These are phyloP conservation scores for Nematodospora valgi DNA, from an alignment of 805 yeast species.

Conservation along the genomic window DNA sequence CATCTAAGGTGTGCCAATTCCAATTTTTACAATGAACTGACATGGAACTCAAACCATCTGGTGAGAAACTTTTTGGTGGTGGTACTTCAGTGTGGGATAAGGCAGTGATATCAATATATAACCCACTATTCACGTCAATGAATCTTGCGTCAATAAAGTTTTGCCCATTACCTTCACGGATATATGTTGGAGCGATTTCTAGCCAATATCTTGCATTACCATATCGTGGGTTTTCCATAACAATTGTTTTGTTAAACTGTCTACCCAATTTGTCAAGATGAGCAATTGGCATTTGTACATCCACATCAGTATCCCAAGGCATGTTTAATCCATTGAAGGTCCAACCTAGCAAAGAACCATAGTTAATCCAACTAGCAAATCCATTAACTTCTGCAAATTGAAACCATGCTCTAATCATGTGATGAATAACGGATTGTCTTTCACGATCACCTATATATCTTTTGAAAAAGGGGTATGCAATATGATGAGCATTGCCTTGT, in stretches of 20 bases:
- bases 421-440: slow-evolving; percentile 35
- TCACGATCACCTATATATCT: slow-evolving; percentile 32
- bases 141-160: slow-evolving; percentile 36
- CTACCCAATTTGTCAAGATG: slow-evolving; percentile 22
- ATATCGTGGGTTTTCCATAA: slow-evolving; percentile 26
- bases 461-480: slow-evolving; percentile 36
- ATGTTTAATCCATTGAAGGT: slow-evolving; percentile 27
- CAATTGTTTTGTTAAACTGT: slow-evolving; percentile 20
- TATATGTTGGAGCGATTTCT: slow-evolving; percentile 24
- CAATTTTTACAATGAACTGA: slow-evolving; percentile 37
- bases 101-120: slow-evolving; percentile 44
- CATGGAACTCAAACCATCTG: slow-evolving; percentile 13
- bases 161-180: slow-evolving; percentile 40
- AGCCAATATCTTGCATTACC: slow-evolving; percentile 27
- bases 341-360: slow-evolving; percentile 30
- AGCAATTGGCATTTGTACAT: slow-evolving; percentile 25
- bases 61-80: slow-evolving; percentile 14
- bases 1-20: slow-evolving; percentile 38
- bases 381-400: slow-evolving; percentile 30
- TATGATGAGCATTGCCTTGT: slow-evolving; percentile 31
- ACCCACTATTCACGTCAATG: slow-evolving; percentile 36
- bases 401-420: slow-evolving; percentile 37
- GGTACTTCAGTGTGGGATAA: slow-evolving; percentile 24
- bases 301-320: slow-evolving; percentile 33
- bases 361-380: slow-evolving; percentile 26